Evolutionary conservation across 495 filamentous ascomycete species (phyloP), one percentile per base, ranked within the genome.

Genomic region (Hypoxylon rickii): DNA sequence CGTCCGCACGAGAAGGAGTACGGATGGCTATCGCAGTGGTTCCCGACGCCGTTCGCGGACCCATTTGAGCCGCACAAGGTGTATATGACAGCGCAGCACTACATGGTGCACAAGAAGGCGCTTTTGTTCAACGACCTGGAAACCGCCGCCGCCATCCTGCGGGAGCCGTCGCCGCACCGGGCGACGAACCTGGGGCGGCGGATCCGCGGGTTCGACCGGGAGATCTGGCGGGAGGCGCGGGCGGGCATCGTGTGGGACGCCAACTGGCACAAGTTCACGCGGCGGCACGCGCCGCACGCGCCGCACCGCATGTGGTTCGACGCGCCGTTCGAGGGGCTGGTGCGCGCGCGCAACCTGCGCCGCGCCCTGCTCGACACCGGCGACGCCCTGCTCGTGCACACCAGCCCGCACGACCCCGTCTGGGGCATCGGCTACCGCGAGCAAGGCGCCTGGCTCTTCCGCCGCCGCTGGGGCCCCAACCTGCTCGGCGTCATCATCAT

Each of bases 31-130:
- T 70, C 63, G 1, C 70, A 73, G 50, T 72, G 66, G 5, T 66
- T 72, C 68, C 63, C 43, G 44, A 1, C 50, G 20, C 65, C 58
- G 42, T 75, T 73, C 45, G 46, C 46, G 15, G 71, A 72, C 52
- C 36, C 33, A 26, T 17, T 26, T 13, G 33, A 51, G 21, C 18
- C 44, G 5, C 47, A 46, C 31, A 61, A 55, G n/a, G 32, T 66
- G 58, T 73, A 75, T 57, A 47, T 48, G 3, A 73, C 70, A 5
- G 70, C 72, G 16, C 70, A 75, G 50, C 70, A 75, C 65, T 85
- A 83, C 68, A 84, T 86, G 83, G 85, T 85, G 83, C 74, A 84
- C 68, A 76, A 74, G 43, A 86, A 86, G 69, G 83, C 81, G 1
- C 37, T 80, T 2, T 73, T 85, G 57, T 86, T 86, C 72, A 39